Evolutionary conservation across 495 filamentous ascomycete genomes (phyloP).

Genomic region (Penicillium odoratum): DNA sequence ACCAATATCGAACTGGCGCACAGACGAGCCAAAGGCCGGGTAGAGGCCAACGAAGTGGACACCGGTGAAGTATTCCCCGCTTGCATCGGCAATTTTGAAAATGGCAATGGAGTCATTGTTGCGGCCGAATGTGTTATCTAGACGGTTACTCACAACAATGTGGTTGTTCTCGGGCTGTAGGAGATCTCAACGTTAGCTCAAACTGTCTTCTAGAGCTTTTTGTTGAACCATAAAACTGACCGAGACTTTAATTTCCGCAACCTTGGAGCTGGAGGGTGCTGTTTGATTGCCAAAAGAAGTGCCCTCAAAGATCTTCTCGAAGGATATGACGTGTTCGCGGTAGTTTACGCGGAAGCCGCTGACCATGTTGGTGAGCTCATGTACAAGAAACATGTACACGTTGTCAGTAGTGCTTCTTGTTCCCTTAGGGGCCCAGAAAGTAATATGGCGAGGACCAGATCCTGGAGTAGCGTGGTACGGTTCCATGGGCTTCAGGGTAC

Average conservation of each 20-base stretch:
- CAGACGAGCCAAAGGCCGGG: slow-evolving; percentile 39
- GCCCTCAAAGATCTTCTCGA: slow-evolving; percentile 40
- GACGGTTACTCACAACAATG: slow-evolving; percentile 57
- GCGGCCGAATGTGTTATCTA: slow-evolving; percentile 47
- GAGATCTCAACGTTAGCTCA: not conserved
- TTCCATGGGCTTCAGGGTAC: slow-evolving; percentile 10
- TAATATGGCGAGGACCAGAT: slow-evolving; percentile 61
- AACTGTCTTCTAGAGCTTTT: not conserved
- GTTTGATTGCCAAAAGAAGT: slow-evolving; percentile 45
- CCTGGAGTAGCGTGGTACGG: slow-evolving; percentile 37
- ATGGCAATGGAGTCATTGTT: slow-evolving; percentile 46
- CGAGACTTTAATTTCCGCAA: slow-evolving; percentile 60
- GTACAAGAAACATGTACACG: slow-evolving; percentile 56
- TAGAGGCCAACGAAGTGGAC: slow-evolving; percentile 32
- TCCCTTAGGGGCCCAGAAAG: slow-evolving; percentile 46
- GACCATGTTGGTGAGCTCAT: slow-evolving; percentile 57
- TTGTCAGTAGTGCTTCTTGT: slow-evolving; percentile 16
- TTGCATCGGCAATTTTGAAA: slow-evolving; percentile 25
- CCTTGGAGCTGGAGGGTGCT: slow-evolving; percentile 41
- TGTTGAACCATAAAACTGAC: slow-evolving; percentile 38
- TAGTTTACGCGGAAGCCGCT: slow-evolving; percentile 55
- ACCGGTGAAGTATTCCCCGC: slow-evolving; percentile 21
- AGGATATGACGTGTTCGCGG: slow-evolving; percentile 30
- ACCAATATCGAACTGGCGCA: slow-evolving; percentile 39
- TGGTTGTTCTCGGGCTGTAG: slow-evolving; percentile 22